phyloP scores from a whole-genome alignment of 768 basidiomycete genomes.

The Paxillus ammoniavirescens region DNA sequence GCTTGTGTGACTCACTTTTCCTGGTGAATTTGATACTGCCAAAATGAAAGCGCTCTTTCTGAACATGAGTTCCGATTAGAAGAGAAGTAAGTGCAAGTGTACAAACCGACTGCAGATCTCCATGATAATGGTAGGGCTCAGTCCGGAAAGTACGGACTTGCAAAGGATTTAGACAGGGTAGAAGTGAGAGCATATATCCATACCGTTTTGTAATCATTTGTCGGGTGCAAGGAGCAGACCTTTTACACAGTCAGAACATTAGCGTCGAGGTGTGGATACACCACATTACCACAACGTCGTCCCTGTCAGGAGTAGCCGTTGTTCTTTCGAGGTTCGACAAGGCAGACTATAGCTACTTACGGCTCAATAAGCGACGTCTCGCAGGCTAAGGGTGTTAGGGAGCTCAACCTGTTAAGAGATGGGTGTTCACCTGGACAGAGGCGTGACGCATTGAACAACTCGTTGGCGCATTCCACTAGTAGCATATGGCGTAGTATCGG shows the following conservation, averaged over 20 bases:
- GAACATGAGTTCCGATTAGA: constrained; percentile 2
- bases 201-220: constrained; percentile 91
- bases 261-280: neutral
- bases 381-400: constrained; percentile 52
- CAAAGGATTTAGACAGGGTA: neutral
- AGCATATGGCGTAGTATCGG: neutral
- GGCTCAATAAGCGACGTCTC: constrained; percentile 79
- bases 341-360: constrained; percentile 38
- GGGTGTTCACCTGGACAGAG: constrained; percentile 65
- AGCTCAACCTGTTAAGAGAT: neutral
- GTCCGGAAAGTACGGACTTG: constrained; percentile 82
- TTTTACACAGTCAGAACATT: constrained; percentile 25
- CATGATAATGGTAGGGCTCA: constrained; percentile 70
- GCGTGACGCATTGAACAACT: constrained; percentile 72
- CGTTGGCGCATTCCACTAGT: constrained; percentile 81
- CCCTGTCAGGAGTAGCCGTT: constrained; percentile 9
- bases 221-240: constrained; percentile 81
- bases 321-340: neutral
- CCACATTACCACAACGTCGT: constrained; percentile 59
- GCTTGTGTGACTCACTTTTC: constrained; percentile 53
- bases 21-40: constrained; percentile 89
- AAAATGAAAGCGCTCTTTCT: constrained; percentile 77
- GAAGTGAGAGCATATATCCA: constrained; percentile 33
- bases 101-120: constrained; percentile 79
- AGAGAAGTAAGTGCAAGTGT: neutral